These are phyloP conservation scores for Apophysomyces trapeziformis DNA, from an alignment of 371 early-diverging fungal species.

Conservation along the genomic window DNA sequence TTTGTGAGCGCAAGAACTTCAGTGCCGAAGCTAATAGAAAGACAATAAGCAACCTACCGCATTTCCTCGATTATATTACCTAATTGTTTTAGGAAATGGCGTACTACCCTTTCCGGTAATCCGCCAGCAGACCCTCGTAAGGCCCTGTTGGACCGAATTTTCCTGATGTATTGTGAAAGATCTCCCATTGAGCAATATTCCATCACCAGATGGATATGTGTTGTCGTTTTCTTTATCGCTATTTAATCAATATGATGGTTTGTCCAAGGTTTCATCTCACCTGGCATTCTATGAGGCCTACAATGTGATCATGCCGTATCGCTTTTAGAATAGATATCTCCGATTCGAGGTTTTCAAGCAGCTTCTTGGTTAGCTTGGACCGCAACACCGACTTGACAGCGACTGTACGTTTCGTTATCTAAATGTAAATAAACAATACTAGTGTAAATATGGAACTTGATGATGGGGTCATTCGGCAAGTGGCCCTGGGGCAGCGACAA, in stretches of 20 bases:
- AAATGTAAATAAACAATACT: slow-evolving; percentile 4
- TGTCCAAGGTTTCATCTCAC: slow-evolving; percentile 41
- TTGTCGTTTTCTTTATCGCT: slow-evolving; percentile 74
- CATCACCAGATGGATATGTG: slow-evolving; percentile 93
- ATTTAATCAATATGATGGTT: neutral
- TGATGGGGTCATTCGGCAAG: neutral
- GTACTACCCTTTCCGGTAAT: slow-evolving; percentile 75
- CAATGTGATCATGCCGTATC: slow-evolving; percentile 85
- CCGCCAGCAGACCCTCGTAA: slow-evolving; percentile 65
- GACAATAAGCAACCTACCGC: neutral
- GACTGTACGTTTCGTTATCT: slow-evolving; percentile 67
- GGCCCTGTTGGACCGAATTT: slow-evolving; percentile 54
- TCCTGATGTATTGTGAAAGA: slow-evolving; percentile 86
- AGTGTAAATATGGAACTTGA: slow-evolving; percentile 2
- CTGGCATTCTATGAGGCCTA: slow-evolving; percentile 79
- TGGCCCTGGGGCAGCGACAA: neutral
- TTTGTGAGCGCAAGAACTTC: slow-evolving; percentile 79
- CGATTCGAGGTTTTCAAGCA: slow-evolving; percentile 89
- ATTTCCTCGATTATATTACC: slow-evolving; percentile 46
- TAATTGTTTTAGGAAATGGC: slow-evolving; percentile 86
- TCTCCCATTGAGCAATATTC: slow-evolving; percentile 94
- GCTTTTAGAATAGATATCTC: slow-evolving; percentile 91
- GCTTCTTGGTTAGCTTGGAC: slow-evolving; percentile 85
- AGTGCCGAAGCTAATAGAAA: slow-evolving; percentile 75
- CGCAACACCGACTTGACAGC: slow-evolving; percentile 90